Conservation (phyloP, 176 grass and related monocot genomes). For the Urochloa ruziziensis region DNA sequence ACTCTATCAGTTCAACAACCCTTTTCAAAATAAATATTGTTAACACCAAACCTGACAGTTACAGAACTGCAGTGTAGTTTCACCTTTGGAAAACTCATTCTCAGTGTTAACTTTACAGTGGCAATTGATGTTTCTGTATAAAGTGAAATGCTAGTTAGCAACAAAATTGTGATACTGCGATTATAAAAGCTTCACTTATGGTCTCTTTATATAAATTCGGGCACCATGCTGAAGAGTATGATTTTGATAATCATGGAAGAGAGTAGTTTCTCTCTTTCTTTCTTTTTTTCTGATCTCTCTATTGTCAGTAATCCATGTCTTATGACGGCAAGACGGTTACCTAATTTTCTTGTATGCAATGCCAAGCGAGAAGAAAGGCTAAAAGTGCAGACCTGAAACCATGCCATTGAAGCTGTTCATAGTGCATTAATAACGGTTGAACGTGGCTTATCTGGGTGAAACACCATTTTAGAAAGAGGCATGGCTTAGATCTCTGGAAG, state of each 20-base stretch:
- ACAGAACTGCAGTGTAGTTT: neutral
- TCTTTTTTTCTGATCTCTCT: too few species aligned
- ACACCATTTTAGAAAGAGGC: neutral
- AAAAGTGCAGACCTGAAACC: neutral
- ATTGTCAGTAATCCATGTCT: neutral
- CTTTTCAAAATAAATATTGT: neutral
- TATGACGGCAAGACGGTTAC: neutral
- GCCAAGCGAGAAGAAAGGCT: neutral
- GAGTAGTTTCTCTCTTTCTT: neutral
- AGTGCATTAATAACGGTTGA: neutral
- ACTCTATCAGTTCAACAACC: neutral
- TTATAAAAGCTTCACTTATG: slow-evolving; percentile 2
- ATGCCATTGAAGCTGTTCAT: neutral
- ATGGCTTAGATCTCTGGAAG: neutral
- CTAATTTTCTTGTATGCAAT: neutral
- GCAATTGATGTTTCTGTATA: neutral
- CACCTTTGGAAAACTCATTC: neutral
- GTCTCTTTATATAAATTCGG: neutral
- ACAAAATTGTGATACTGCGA: neutral
- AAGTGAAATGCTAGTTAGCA: neutral
- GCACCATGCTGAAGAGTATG: neutral
- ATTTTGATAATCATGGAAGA: neutral
- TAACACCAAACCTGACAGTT: neutral
- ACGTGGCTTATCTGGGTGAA: neutral
- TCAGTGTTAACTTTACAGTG: neutral